A percentile compares a stretch with the other conserved stretches of the same genome.
phyloP scores from a whole-genome alignment of 495 filamentous ascomycete species.

The Cercophora newfieldiana region DNA sequence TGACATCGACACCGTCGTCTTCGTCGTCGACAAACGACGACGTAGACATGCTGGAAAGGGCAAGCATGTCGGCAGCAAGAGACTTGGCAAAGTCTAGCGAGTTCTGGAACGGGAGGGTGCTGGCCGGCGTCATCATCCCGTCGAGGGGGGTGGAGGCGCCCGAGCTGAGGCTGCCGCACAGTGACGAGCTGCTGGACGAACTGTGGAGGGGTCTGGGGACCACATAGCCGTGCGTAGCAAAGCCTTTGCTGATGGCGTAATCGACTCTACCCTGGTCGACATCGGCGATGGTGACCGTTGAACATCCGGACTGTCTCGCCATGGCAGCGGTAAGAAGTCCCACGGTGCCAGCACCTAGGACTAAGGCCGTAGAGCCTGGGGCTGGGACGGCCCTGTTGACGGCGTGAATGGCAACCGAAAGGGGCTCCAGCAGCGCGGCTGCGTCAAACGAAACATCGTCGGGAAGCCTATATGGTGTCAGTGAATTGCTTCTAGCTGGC shows the following conservation, averaged over 20 bases:
- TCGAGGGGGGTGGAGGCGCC: constrained; percentile 45
- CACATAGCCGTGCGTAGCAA: constrained; percentile 68
- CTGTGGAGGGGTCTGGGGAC: constrained; percentile 51
- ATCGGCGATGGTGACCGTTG: constrained; percentile 73
- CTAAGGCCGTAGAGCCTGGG: constrained; percentile 63
- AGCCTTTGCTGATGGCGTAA: constrained; percentile 70
- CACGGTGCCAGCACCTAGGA: constrained; percentile 85
- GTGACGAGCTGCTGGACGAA: constrained; percentile 42
- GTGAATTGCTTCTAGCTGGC: not conserved
- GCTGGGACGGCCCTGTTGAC: constrained; percentile 58
- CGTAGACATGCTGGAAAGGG: constrained; percentile 40
- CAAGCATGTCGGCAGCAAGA: constrained; percentile 53
- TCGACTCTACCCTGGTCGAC: constrained; percentile 75
- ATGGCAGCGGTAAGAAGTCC: constrained; percentile 77
- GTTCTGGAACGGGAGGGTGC: constrained; percentile 37
- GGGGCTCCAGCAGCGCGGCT: constrained; percentile 81
- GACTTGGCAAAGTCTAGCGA: constrained; percentile 60
- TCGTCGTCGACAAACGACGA: constrained; percentile 41
- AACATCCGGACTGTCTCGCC: constrained; percentile 66
- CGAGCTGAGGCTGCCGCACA: constrained; percentile 39
- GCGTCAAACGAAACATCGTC: constrained; percentile 68
- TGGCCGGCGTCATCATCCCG: constrained; percentile 49
- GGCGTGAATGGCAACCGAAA: constrained; percentile 84
- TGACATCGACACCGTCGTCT: constrained; percentile 68
- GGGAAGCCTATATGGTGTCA: constrained; percentile 56